Percentiles rank a stretch among this genome's conserved stretches.
Conservation (phyloP, 306 rosid genomes). For the Fagus crenata region DNA sequence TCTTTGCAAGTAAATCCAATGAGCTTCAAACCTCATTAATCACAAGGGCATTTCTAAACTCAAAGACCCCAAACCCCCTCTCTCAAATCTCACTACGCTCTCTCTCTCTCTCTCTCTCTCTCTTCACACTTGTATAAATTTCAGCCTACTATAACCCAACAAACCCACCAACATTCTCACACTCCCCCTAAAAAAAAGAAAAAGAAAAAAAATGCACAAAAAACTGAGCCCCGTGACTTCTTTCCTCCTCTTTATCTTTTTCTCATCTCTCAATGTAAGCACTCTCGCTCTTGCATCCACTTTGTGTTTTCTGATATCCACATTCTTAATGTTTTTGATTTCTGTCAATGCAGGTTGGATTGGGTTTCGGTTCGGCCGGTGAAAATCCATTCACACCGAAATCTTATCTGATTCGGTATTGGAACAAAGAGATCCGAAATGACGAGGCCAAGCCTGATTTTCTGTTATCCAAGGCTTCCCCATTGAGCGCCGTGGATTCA, state of each 20-base stretch:
- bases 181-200: neutral
- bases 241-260: conserved; percentile 54
- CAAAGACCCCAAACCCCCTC: neutral
- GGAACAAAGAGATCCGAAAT: conserved; percentile 91
- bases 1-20: too few relatives aligned
- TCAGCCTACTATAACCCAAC: conserved; percentile 39
- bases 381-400: conserved; percentile 78
- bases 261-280: conserved; percentile 68
- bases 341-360: conserved; percentile 66
- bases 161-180: conserved; percentile 60
- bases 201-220: conserved; percentile 29
- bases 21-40: too few relatives aligned
- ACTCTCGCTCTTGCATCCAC: conserved; percentile 9
- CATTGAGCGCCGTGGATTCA: conserved; percentile 55
- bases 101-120: conserved; percentile 19
- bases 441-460: conserved; percentile 50
- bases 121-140: conserved; percentile 53
- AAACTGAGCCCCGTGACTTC: conserved; percentile 41
- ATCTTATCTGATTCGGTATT: conserved; percentile 68
- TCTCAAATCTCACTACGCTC: neutral
- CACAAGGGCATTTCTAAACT: too few relatives aligned
- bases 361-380: conserved; percentile 27
- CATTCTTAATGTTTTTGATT: conserved; percentile 21
- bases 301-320: neutral
- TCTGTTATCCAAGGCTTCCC: conserved; percentile 73